Percentiles rank a stretch among this genome's conserved stretches.
Evolutionary conservation across 2,329 filamentous ascomycete species (phyloP).

Genomic region (Pseudogymnoascus sp.): DNA sequence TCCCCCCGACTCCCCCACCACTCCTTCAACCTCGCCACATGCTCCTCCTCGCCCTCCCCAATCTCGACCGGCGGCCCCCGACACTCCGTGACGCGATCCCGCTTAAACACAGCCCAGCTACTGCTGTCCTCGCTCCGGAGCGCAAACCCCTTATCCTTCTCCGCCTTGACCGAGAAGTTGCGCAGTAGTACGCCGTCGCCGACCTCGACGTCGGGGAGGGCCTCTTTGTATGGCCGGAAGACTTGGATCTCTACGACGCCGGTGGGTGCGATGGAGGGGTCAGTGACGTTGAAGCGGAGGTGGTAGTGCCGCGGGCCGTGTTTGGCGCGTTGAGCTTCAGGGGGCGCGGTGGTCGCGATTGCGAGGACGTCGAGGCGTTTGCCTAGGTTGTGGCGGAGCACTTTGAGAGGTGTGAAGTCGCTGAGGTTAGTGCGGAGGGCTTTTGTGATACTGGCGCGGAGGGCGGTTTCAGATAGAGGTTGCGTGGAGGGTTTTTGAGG

Average conservation of each 20-base stretch:
- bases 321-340: conserved; percentile 47
- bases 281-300: conserved; percentile 50
- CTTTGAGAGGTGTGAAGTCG: conserved; percentile 46
- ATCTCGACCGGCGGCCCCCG: conserved; percentile 54
- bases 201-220: conserved; percentile 45
- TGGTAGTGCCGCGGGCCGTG: conserved; percentile 52
- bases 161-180: conserved; percentile 45
- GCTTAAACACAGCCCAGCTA: conserved; percentile 56
- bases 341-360: conserved; percentile 44
- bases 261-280: conserved; percentile 45
- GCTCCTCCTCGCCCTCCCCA: conserved; percentile 40
- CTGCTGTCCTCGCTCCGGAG: conserved; percentile 43
- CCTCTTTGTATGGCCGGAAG: conserved; percentile 50
- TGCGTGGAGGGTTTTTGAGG: conserved; percentile 12
- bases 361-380: conserved; percentile 48
- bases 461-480: conserved; percentile 18
- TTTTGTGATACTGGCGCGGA: conserved; percentile 13
- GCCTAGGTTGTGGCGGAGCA: conserved; percentile 42
- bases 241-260: conserved; percentile 48
- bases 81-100: conserved; percentile 36
- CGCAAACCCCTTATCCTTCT: conserved; percentile 49
- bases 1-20: conserved; percentile 31
- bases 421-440: conserved; percentile 35
- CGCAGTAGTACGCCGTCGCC: conserved; percentile 54
- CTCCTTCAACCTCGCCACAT: conserved; percentile 41